Base-by-base conservation (phyloP, 1,139 yeast genomes). In the Candida tropicalis region DNA sequence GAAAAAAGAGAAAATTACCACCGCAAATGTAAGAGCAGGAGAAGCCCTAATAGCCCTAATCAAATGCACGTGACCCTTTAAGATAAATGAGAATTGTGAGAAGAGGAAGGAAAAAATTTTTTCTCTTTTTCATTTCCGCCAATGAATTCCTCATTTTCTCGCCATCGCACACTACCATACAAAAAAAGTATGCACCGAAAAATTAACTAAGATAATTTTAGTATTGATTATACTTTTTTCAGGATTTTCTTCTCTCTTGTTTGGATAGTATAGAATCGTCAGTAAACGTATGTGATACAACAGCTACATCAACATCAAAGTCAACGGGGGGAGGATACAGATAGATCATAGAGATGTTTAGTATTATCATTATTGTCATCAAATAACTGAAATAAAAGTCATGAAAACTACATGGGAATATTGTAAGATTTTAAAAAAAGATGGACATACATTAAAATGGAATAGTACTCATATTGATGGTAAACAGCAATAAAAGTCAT, bases 261-360 rank as follows among this genome's bases (percentile, higher is more conserved):
- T 39, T 38, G 40, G 39, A 42, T 48, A 43, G 47, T 45, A 50
- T 35, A 48, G 50, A 50, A 50, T 45, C 53, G 49, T 46, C 48
- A 49, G 39, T 39, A 42, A 45, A 45, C 44, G 48, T 45, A 45
- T 45, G 48, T 37, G 35, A 20, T 11, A 20, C 34, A 18, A 36
- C 12, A 18, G 12, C 5, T 23, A 16, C 11, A n/a, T n/a, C n/a
- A n/a, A n/a, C n/a, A n/a, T n/a, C n/a, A n/a, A 17, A 6, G 17
- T 27, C 16, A 22, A 17, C 20, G 6, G 23, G 26, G 37, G 15
- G 23, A 18, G 7, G 22, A 18, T 5, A 7, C 4, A 18, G 22
- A 31, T 18, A 31, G 33, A 31, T 20, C 20, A 34, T 17, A 15
- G 28, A 20, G 8, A 20, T 20, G 23, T 20, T 9, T 20, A 20